Evolutionary conservation across 163 green algal species (phyloP).

Genomic region (Scenedesmus sp.): DNA sequence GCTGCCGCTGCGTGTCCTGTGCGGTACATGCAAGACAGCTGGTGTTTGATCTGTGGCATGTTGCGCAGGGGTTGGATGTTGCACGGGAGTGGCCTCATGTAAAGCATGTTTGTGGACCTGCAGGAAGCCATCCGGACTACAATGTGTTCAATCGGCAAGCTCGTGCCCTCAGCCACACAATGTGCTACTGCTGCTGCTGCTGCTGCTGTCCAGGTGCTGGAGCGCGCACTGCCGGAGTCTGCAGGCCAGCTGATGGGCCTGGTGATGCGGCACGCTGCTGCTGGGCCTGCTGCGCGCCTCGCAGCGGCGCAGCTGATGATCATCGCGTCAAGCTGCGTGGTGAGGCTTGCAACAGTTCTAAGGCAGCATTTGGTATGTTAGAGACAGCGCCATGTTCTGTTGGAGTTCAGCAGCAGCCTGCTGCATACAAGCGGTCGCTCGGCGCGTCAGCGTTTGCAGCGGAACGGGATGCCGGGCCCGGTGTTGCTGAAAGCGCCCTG

Average conservation of each 20-base stretch:
- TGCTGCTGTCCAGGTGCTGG: slow-evolving; percentile 30
- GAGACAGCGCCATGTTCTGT: background rate
- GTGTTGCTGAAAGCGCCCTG: no score
- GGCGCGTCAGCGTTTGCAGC: no score
- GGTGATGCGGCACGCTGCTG: slow-evolving; percentile 23
- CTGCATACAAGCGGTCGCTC: no score
- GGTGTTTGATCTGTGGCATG: no score
- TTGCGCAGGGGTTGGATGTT: no score
- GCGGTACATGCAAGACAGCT: no score
- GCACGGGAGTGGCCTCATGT: no score
- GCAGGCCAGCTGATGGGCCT: slow-evolving; percentile 37
- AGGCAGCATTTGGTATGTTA: background rate
- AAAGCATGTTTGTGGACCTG: no score
- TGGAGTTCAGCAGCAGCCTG: no score
- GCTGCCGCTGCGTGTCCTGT: no score
- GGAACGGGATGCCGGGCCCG: no score
- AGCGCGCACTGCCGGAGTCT: slow-evolving; percentile 38
- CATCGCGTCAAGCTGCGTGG: slow-evolving; percentile 44
- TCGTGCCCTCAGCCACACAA: background rate
- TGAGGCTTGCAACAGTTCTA: background rate
- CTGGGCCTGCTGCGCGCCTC: slow-evolving; percentile 34
- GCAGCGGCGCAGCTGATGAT: slow-evolving; percentile 39
- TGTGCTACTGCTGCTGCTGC: background rate
- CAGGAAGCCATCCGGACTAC: no score
- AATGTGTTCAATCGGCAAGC: background rate